Conservation (phyloP, 495 filamentous ascomycete genomes). For the Aspergillus bridgeri region DNA sequence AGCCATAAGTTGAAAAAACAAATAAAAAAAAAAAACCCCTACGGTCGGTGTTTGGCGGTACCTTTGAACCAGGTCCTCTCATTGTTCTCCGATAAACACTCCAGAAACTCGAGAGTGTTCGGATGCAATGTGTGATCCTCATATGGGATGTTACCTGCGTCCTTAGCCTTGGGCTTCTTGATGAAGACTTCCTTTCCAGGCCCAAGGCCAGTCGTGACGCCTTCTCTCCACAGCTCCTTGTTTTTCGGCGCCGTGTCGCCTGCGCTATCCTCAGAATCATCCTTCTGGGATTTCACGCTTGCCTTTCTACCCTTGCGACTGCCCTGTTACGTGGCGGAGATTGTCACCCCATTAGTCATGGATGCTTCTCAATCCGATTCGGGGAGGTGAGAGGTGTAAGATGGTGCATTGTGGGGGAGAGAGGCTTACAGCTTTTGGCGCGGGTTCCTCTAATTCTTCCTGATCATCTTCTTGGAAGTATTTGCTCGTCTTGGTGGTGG, state of each 20-base stretch:
- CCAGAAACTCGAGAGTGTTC: conserved; percentile 76
- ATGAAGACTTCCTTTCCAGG: conserved; percentile 66
- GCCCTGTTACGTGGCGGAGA: conserved; percentile 11
- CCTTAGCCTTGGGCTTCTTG: conserved; percentile 65
- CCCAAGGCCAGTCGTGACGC: conserved; percentile 53
- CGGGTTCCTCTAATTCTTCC: conserved; percentile 27
- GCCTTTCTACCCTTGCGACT: conserved; percentile 11
- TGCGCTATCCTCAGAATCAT: not conserved
- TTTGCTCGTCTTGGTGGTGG: conserved; percentile 55
- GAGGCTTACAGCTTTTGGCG: conserved; percentile 22
- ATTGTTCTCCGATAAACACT: conserved; percentile 74
- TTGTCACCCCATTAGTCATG: conserved; percentile 30
- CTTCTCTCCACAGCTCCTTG: conserved; percentile 56
- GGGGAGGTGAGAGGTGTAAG: conserved; percentile 10
- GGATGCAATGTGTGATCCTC: conserved; percentile 67
- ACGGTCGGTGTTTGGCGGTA: conserved; percentile 27
- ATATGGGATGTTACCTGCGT: conserved; percentile 63
- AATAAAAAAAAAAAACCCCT: not conserved
- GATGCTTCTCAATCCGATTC: conserved; percentile 25
- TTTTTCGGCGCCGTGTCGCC: conserved; percentile 27
- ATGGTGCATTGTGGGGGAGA: conserved; percentile 17
- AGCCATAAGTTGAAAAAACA: conserved; percentile 3
- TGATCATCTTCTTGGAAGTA: conserved; percentile 49
- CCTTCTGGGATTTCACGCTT: conserved; percentile 3
- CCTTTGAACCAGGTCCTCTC: conserved; percentile 78